These are phyloP conservation scores for Myxozyma monticola DNA, from an alignment of 805 yeast species.

Conservation along the genomic window DNA sequence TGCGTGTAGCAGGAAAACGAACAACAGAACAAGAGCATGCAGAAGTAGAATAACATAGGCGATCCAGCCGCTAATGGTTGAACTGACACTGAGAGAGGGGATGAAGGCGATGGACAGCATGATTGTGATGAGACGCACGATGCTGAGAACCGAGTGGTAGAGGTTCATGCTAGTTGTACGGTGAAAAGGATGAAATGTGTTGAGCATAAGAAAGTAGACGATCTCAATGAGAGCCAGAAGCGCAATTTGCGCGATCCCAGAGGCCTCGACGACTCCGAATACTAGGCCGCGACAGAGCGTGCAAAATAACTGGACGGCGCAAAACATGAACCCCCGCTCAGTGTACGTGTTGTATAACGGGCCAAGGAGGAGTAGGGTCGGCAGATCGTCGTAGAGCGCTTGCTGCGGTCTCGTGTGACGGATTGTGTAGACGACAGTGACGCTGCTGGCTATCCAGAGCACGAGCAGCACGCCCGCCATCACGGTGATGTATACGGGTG, in stretches of 20 bases:
- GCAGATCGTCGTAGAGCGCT: slow-evolving; percentile 34
- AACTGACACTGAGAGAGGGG: slow-evolving; percentile 27
- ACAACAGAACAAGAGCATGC: slow-evolving; percentile 36
- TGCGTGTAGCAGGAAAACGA: slow-evolving; percentile 35
- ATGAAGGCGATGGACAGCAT: slow-evolving; percentile 37
- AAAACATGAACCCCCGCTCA: slow-evolving; percentile 30
- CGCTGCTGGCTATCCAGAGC: slow-evolving; percentile 33
- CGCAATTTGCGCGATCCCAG: slow-evolving; percentile 41
- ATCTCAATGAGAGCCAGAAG: slow-evolving; percentile 37
- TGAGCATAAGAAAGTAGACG: slow-evolving; percentile 27
- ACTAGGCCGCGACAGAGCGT: slow-evolving; percentile 37
- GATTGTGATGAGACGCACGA: slow-evolving; percentile 30
- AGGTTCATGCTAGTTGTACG: slow-evolving; percentile 36
- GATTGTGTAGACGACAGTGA: slow-evolving; percentile 18
- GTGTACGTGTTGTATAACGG: slow-evolving; percentile 38
- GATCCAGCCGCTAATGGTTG: slow-evolving; percentile 36
- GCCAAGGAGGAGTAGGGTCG: slow-evolving; percentile 35
- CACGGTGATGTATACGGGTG: slow-evolving; percentile 33
- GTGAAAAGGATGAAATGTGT: slow-evolving; percentile 34
- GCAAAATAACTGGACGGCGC: slow-evolving; percentile 23
- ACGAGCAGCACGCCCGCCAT: slow-evolving; percentile 35
- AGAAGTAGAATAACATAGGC: slow-evolving; percentile 38
- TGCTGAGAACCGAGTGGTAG: slow-evolving; percentile 28
- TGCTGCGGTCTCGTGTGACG: slow-evolving; percentile 28
- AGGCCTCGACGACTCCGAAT: slow-evolving; percentile 38